Conservation (phyloP, 495 filamentous ascomycete genomes). For the Geoglossum glabrum region DNA sequence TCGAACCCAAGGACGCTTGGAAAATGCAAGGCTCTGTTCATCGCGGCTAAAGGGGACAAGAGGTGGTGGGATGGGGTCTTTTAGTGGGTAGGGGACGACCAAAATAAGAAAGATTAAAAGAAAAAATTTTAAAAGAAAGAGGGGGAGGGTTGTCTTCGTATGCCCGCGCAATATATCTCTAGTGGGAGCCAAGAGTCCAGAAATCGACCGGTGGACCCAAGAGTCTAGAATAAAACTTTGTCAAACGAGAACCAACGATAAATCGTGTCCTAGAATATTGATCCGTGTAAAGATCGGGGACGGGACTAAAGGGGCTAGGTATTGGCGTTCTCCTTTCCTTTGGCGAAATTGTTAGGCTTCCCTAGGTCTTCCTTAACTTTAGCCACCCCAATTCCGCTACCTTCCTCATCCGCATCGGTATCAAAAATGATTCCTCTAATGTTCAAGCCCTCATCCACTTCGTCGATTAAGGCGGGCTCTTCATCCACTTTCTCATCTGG, state of each 20-base stretch:
- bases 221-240: background rate
- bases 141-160: no score
- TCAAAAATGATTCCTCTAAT: constrained; percentile 1
- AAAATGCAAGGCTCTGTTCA: background rate
- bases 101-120: background rate
- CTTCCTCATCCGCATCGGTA: background rate
- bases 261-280: background rate
- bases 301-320: background rate
- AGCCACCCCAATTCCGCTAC: background rate
- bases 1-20: background rate
- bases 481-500: constrained; percentile 30
- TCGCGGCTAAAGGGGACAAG: background rate
- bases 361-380: background rate
- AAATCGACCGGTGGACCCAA: background rate
- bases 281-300: background rate
- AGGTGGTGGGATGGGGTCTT: background rate
- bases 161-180: no score
- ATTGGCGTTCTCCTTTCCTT: background rate
- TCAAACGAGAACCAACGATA: background rate
- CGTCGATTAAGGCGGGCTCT: background rate
- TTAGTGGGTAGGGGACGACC: background rate
- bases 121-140: no score
- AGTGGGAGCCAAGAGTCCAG: no score
- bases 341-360: background rate
- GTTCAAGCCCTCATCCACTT: background rate